phyloP scores from a whole-genome alignment of 2,329 filamentous ascomycete genomes.

The Hirsutella minnesotensis region DNA sequence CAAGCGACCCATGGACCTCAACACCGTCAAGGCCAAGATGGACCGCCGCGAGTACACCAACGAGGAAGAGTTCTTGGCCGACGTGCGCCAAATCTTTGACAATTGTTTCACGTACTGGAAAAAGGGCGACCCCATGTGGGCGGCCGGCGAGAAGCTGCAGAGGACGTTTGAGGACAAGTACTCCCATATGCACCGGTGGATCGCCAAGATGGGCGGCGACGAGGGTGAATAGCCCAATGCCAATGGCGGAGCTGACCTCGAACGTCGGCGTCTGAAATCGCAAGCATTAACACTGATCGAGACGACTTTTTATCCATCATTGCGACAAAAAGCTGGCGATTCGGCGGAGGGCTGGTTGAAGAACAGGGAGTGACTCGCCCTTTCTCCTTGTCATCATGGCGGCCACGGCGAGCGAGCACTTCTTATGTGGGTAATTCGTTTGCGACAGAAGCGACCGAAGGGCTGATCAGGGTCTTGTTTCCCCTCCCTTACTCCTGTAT shows the following conservation, averaged over 20 bases:
- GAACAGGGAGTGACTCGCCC: too few relatives aligned
- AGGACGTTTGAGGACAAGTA: slow-evolving; percentile 49
- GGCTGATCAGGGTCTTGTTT: too few relatives aligned
- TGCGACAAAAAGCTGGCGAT: too few relatives aligned
- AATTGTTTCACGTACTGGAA: slow-evolving; percentile 56
- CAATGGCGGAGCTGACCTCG: too few relatives aligned
- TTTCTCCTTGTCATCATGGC: too few relatives aligned
- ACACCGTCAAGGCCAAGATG: slow-evolving; percentile 49
- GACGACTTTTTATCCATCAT: too few relatives aligned
- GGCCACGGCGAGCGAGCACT: too few relatives aligned
- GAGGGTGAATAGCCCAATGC: slow-evolving; percentile 16
- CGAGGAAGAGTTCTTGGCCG: slow-evolving; percentile 41
- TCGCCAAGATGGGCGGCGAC: slow-evolving; percentile 36
- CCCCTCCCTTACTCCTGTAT: too few relatives aligned
- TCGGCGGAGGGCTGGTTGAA: too few relatives aligned
- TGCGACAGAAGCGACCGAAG: too few relatives aligned
- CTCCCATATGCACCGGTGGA: slow-evolving; percentile 46
- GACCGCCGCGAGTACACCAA: slow-evolving; percentile 37
- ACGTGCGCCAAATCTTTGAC: slow-evolving; percentile 49
- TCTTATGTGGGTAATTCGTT: too few relatives aligned
- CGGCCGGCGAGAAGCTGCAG: slow-evolving; percentile 44
- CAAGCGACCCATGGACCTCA: slow-evolving; percentile 49
- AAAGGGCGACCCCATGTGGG: slow-evolving; percentile 41
- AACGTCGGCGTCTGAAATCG: too few relatives aligned
- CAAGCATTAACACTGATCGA: not conserved